A percentile compares a stretch with the other conserved stretches of the same genome.
Conservation (phyloP, 2,329 filamentous ascomycete genomes). For the Verticillium dahliae region DNA sequence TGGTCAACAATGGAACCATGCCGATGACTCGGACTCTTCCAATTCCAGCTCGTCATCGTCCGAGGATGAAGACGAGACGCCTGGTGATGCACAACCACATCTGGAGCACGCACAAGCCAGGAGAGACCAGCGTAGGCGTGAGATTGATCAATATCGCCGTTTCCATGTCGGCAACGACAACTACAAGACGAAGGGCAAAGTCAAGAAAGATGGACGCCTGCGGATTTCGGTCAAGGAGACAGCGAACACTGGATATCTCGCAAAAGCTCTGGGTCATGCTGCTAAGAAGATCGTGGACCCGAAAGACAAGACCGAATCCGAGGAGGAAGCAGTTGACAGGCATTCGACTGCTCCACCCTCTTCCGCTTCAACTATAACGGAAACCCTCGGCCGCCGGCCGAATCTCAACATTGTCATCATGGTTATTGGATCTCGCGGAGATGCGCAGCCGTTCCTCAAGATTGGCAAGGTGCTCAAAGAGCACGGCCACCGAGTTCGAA, state of each 20-base stretch:
- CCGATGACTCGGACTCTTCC: conserved; percentile 7
- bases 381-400: conserved; percentile 26
- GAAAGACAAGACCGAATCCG: conserved; percentile 22
- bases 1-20: conserved; percentile 8
- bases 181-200: conserved; percentile 57
- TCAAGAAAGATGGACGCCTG: conserved; percentile 64
- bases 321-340: conserved; percentile 2
- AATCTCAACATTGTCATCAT: conserved; percentile 74
- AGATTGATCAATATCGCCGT: conserved; percentile 33
- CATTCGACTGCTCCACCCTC: conserved; percentile 14
- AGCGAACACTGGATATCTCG: conserved; percentile 62
- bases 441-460: conserved; percentile 74
- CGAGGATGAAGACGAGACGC: conserved; percentile 13
- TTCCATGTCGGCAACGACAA: conserved; percentile 59
- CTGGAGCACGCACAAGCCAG: neutral
- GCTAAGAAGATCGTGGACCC: conserved; percentile 48
- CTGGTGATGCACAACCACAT: conserved; percentile 2
- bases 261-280: conserved; percentile 63
- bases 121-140: conserved; percentile 3
- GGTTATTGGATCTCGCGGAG: conserved; percentile 74
- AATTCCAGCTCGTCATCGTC: conserved; percentile 15
- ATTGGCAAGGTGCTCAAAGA: conserved; percentile 68
- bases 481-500: conserved; percentile 67
- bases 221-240: conserved; percentile 68
- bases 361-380: conserved; percentile 19